phyloP scores from a whole-genome alignment of 129 eudicot genomes.

The Silybum marianum region DNA sequence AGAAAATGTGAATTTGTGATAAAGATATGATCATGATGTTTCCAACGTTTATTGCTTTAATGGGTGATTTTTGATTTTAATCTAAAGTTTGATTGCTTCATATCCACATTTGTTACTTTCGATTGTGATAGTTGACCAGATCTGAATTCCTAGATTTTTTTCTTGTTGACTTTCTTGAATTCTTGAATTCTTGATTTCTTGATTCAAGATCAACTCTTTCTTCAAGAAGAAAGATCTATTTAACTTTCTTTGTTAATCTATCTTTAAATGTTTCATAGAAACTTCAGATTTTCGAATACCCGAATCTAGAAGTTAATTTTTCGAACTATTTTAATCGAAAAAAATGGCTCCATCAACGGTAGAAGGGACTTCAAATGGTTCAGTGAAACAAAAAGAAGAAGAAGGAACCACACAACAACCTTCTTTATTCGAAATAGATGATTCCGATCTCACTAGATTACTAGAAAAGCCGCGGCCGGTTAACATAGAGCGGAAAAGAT shows the following conservation, averaged over 20 bases:
- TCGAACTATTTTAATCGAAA: background rate
- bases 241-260: background rate
- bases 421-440: constrained; percentile 66
- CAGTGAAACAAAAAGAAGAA: constrained; percentile 39
- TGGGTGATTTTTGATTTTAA: constrained; percentile 18
- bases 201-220: constrained; percentile 4
- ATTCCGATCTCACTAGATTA: constrained; percentile 65
- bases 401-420: constrained; percentile 25
- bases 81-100: constrained; percentile 24
- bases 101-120: constrained; percentile 30
- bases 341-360: constrained; percentile 48
- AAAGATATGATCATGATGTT: constrained; percentile 13
- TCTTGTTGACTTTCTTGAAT: constrained; percentile 11
- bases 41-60: constrained; percentile 1
- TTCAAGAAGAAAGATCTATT: constrained; percentile 18
- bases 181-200: constrained; percentile 6
- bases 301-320: background rate
- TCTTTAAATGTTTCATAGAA: background rate
- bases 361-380: constrained; percentile 57
- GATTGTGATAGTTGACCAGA: constrained; percentile 40
- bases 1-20: constrained; percentile 18
- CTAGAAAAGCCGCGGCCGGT: constrained; percentile 64
- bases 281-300: constrained; percentile 31
- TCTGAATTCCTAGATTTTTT: constrained; percentile 26
- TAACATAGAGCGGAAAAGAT: constrained; percentile 76